These are phyloP conservation scores for Triticum timopheevii DNA, from an alignment of 176 grass and related monocot genomes.

Conservation along the genomic window DNA sequence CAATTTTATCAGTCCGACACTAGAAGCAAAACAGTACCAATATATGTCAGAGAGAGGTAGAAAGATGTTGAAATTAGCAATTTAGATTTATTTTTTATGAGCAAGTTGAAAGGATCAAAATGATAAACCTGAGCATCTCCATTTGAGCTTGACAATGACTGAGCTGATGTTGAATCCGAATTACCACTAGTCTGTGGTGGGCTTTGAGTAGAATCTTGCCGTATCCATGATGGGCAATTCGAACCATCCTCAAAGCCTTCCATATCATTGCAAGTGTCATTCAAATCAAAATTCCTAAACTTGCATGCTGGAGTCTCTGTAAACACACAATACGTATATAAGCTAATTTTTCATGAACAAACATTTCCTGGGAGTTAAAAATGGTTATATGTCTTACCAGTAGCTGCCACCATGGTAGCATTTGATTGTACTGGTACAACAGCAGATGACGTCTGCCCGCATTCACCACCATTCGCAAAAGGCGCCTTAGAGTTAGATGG, in stretches of 20 bases:
- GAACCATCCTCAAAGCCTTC: conserved; percentile 69
- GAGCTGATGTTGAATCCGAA: conserved; percentile 84
- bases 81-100: conserved; percentile 17
- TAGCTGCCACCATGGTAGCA: conserved; percentile 43
- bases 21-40: conserved; percentile 42
- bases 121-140: conserved; percentile 77
- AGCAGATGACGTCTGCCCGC: conserved; percentile 48
- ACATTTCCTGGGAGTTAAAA: neutral
- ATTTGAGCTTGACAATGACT: conserved; percentile 89
- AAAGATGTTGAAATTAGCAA: neutral
- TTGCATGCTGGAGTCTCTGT: conserved; percentile 57
- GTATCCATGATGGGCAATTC: conserved; percentile 73
- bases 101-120: conserved; percentile 19
- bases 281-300: conserved; percentile 95
- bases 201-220: conserved; percentile 62
- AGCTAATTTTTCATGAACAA: conserved; percentile 18
- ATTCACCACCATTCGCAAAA: conserved; percentile 39
- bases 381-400: conserved; percentile 50
- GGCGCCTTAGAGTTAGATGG: conserved; percentile 48
- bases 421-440: conserved; percentile 49
- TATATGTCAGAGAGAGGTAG: neutral
- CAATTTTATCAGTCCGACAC: conserved; percentile 93
- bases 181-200: conserved; percentile 82
- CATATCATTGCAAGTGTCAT: conserved; percentile 64
- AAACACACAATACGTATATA: neutral